phyloP scores from a whole-genome alignment of 192 early-diverging fungal genomes.

The Mortierella antarctica region DNA sequence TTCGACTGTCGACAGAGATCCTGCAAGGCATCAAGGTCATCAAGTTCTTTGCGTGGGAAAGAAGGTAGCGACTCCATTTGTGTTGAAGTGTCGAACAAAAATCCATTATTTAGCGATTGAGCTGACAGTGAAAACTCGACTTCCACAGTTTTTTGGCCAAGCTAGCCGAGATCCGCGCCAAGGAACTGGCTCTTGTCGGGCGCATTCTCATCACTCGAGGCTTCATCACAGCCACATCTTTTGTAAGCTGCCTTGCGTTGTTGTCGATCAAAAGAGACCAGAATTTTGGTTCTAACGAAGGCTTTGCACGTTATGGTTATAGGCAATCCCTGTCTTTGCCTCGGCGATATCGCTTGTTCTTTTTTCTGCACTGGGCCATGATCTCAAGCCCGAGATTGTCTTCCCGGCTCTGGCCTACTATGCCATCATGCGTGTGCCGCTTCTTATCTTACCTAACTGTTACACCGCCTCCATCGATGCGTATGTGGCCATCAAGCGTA shows the following conservation, averaged over 20 bases:
- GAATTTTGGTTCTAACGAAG: too few species aligned
- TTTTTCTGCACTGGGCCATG: neutral
- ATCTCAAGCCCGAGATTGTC: conserved; percentile 6
- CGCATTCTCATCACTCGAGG: too few species aligned
- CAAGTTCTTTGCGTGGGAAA: conserved; percentile 72
- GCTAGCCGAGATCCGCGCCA: too few species aligned
- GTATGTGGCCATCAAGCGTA: conserved; percentile 49
- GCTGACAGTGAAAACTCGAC: too few species aligned
- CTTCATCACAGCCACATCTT: too few species aligned
- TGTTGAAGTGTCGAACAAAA: too few species aligned
- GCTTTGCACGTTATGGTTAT: neutral
- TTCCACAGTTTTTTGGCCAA: too few species aligned
- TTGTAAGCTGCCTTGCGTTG: too few species aligned
- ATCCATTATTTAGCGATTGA: too few species aligned
- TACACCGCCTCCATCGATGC: conserved; percentile 45
- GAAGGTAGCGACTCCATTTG: too few species aligned
- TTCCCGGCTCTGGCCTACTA: conserved; percentile 43
- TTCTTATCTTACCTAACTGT: conserved; percentile 31
- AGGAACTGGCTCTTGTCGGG: too few species aligned
- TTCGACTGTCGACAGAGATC: conserved; percentile 64
- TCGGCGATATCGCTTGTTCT: conserved; percentile 12
- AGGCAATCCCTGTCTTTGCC: conserved; percentile 7
- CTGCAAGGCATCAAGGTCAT: conserved; percentile 69
- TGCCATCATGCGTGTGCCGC: conserved; percentile 30
- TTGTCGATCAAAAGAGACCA: too few species aligned